Evolutionary conservation across 177 flowering plant species (phyloP).

Genomic region (Vitis hybrid): DNA sequence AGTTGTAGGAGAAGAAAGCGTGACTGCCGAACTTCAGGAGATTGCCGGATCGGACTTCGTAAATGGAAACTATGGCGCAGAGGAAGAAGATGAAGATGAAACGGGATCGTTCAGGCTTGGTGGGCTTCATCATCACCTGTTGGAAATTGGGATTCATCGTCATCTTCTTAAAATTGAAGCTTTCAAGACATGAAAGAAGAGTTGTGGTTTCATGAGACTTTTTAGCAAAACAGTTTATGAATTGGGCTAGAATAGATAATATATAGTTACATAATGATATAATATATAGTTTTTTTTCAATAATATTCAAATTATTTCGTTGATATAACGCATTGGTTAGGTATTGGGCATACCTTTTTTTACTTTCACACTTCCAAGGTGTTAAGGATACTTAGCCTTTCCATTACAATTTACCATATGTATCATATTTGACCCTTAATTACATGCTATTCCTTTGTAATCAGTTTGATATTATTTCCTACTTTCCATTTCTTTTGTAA

Average conservation of each 20-base stretch:
- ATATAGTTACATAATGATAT: no score
- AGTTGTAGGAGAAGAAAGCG: slow-evolving; percentile 19
- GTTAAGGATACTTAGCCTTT: no score
- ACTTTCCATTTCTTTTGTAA: no score
- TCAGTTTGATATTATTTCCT: no score
- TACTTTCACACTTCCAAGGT: slow-evolving; percentile 10
- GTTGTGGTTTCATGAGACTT: no score
- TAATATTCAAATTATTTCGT: not conserved
- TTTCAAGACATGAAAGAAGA: not conserved
- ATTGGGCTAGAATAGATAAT: no score
- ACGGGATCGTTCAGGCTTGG: slow-evolving; percentile 15
- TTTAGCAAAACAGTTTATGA: not conserved
- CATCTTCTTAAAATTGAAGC: not conserved
- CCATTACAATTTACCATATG: no score
- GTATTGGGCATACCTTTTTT: slow-evolving; percentile 6
- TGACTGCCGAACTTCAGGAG: slow-evolving; percentile 40
- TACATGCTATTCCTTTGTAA: no score
- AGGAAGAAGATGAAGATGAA: slow-evolving; percentile 61
- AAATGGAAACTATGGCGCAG: slow-evolving; percentile 58
- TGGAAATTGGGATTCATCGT: not conserved
- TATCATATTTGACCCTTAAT: no score
- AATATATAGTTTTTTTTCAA: no score
- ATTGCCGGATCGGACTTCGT: slow-evolving; percentile 53
- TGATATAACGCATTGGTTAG: slow-evolving; percentile 18
- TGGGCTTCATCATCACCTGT: slow-evolving; percentile 24